Base-by-base conservation (phyloP, 805 yeast species). In the Vanderwaltozyma polyspora region DNA sequence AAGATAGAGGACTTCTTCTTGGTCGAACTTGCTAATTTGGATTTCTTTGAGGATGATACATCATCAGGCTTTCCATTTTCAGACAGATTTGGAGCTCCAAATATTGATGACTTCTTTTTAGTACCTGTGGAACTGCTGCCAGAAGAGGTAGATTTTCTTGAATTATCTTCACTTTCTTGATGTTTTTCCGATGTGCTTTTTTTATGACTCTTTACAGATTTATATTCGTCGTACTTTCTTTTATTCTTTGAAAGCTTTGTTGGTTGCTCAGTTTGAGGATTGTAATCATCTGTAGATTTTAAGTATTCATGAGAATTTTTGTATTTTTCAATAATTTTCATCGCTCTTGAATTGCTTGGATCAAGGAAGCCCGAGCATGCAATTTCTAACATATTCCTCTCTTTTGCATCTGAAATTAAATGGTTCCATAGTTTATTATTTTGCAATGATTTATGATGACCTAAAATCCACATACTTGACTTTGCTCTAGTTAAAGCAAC, bases 401-500 rank as follows among this genome's bases (percentile, higher is more conserved):
- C 46, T 25, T 60, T 56, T 0, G 94, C 94, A 62, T 87, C 77
- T 0, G 57, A 54, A 8, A 87, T 67, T 33, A 91, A 62, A 37
- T 72, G 66, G 19, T 56, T 60, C 98, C 98, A 91, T 0, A 85
- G 74, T 17, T 63, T 63, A 51, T 86, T 80, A 35, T 71, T 61
- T 6, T 54, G 46, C 43, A 89, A 68, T 1, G 93, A 75, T n/a
- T 66, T 62, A 21, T 67, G 71, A 46, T 82, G 77, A 15, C 98
- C 98, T 12, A 93, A 57, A 37, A 91, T 77, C 97, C 97, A 91
- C 43, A 91, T 63, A 1, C 97, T 81, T 1, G 93, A 70, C 45
- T 79, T 74, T 0, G 97, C 96, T 63, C 99, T 81, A 1, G 97
- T 89, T 25, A 91, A 62, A 0, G 95, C 97, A 35, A 91, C 98